Conservation (phyloP, 2,329 filamentous ascomycete genomes). For the Trichoderma simmonsii region DNA sequence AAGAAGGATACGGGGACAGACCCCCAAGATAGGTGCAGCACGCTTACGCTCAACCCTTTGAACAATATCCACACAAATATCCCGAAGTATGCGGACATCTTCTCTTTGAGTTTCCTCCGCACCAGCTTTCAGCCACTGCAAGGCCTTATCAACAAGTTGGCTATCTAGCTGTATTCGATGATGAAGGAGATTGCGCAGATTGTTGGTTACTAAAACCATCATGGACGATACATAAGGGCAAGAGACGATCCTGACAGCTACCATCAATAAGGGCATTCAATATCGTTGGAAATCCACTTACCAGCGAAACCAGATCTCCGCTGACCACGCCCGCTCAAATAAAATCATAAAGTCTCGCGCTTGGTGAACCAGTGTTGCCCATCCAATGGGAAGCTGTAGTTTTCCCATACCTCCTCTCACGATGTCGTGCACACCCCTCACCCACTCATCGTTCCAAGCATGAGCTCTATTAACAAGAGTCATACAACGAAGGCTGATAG, state of each 20-base stretch:
- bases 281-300: background rate
- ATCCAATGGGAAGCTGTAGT: background rate
- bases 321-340: background rate
- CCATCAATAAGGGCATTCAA: background rate
- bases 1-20: background rate
- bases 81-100: background rate
- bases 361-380: background rate
- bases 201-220: background rate
- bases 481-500: background rate
- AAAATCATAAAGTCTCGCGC: background rate
- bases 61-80: background rate
- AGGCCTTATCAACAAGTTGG: background rate
- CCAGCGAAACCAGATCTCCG: background rate
- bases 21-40: background rate
- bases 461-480: background rate
- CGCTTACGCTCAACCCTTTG: background rate
- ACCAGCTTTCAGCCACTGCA: background rate
- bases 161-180: background rate
- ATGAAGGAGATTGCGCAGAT: background rate
- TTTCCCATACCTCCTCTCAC: background rate
- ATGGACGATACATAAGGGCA: background rate
- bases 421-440: background rate
- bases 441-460: background rate
- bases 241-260: background rate
- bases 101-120: background rate